Base-by-base conservation (phyloP, 1,284 basidiomycete species). In the Boletus calvinii region DNA sequence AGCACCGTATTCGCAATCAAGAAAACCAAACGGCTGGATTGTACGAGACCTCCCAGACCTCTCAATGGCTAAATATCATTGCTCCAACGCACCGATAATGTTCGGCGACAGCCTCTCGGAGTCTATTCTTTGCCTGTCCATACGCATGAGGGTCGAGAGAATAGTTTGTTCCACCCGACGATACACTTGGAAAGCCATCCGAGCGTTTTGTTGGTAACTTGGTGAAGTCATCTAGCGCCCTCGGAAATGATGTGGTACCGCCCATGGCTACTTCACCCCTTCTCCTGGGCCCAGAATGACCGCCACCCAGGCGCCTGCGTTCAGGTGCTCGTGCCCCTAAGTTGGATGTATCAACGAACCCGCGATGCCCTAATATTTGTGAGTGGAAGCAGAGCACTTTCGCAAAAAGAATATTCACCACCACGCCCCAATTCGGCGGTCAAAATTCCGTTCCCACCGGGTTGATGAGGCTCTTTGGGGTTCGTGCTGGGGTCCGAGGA, bases 91-190 rank as follows among this genome's bases (percentile, higher is more conserved):
- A 87, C 80, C 88, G 83, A 72, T 97, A 95, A 68, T 90, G 90
- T 64, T 97, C 94, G 50, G 88, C 61, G 2, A 93, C 80, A 1
- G 94, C 94, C 46, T 81, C 85, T 65, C 90, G 88, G 51, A 98
- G 74, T 62, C 84, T 85, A 68, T 85, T 87, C 72, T 90, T 93
- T 31, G 94, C 92, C 44, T 83, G 77, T 38, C 83, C 76, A 71
- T 96, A 98, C 50, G 87, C 83, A 48, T 90, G 89, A 0, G 90
- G 92, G 63, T 90, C 83, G 50, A 68, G 58, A 20, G 34, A 44
- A n/a, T 52, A 49, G 29, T 43, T 47, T 37, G 35, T 51, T 29
- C 24, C 46, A 26, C 18, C n/a, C 20, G 20, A 17, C 0, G 42
- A 20, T 34, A 29, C 10, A 30, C 26, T 34, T 24, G 45, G 36